phyloP scores from a whole-genome alignment of 345 rosid genomes.

The Kandelia obovata region DNA sequence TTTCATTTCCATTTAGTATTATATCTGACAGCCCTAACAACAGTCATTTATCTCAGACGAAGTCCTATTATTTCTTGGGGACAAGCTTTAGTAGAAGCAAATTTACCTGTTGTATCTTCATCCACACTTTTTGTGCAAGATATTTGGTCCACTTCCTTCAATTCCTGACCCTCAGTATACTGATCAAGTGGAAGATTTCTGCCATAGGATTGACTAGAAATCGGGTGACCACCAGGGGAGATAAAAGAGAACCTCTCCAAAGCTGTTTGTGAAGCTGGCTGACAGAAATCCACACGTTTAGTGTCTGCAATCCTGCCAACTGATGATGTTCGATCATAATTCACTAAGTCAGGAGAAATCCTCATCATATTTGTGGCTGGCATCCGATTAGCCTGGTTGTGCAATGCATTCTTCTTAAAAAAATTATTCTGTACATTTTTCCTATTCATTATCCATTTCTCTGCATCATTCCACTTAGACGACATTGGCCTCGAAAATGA shows the following conservation, averaged over 20 bases:
- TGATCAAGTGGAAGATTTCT: constrained; percentile 33
- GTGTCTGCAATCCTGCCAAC: constrained; percentile 32
- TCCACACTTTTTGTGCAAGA: constrained; percentile 28
- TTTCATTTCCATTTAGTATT: too few species aligned
- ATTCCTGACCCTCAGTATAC: constrained; percentile 51
- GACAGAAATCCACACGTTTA: constrained; percentile 44
- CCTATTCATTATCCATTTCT: constrained; percentile 69
- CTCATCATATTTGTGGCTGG: constrained; percentile 33
- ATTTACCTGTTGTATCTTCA: constrained; percentile 51
- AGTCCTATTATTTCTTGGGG: not conserved
- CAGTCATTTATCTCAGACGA: not conserved
- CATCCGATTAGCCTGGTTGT: constrained; percentile 45
- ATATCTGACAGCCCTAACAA: not conserved
- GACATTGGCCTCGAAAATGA: constrained; percentile 54
- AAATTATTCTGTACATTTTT: constrained; percentile 38
- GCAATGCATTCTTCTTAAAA: constrained; percentile 41
- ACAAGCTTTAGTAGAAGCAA: not conserved
- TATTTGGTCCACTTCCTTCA: constrained; percentile 34
- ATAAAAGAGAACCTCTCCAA: constrained; percentile 48
- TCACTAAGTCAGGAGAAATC: constrained; percentile 43
- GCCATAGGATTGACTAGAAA: constrained; percentile 31
- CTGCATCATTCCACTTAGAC: constrained; percentile 81
- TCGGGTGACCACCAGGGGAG: constrained; percentile 30
- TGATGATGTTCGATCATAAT: constrained; percentile 31
- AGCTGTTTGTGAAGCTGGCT: constrained; percentile 35